phyloP scores from a whole-genome alignment of 2,329 filamentous ascomycete genomes.

The Penicillium brasilianum region DNA sequence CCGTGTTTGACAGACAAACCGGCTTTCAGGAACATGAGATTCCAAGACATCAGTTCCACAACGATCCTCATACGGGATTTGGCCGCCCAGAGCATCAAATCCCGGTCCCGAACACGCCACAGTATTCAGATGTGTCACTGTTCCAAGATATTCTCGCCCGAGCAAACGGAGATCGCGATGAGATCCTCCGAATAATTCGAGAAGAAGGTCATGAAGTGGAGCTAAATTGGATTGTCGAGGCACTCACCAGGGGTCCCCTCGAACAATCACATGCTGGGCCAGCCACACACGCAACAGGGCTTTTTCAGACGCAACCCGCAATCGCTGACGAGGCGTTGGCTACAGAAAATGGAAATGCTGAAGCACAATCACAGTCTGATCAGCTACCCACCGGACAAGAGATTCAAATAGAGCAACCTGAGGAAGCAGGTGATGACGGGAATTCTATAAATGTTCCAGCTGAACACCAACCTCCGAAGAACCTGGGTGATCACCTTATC shows the following conservation, averaged over 20 bases:
- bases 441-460: conserved; percentile 12
- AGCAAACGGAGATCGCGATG: conserved; percentile 63
- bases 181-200: conserved; percentile 65
- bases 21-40: not conserved
- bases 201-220: conserved; percentile 64
- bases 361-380: not conserved
- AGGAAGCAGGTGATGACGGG: conserved; percentile 9
- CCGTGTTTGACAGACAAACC: conserved; percentile 12
- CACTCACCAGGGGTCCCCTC: conserved; percentile 50
- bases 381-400: not conserved
- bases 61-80: not conserved
- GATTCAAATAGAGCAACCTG: not conserved
- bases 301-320: not conserved
- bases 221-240: conserved; percentile 63
- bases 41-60: not conserved
- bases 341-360: not conserved
- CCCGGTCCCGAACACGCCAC: not conserved
- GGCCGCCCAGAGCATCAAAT: not conserved
- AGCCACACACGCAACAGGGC: conserved; percentile 3
- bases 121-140: conserved; percentile 50
- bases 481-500: conserved; percentile 35
- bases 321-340: not conserved
- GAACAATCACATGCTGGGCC: conserved; percentile 5
- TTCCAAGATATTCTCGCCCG: conserved; percentile 62
- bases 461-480: conserved; percentile 25